These are phyloP conservation scores for Sicyos baderoa DNA, from an alignment of 306 rosid genomes.

Conservation along the genomic window DNA sequence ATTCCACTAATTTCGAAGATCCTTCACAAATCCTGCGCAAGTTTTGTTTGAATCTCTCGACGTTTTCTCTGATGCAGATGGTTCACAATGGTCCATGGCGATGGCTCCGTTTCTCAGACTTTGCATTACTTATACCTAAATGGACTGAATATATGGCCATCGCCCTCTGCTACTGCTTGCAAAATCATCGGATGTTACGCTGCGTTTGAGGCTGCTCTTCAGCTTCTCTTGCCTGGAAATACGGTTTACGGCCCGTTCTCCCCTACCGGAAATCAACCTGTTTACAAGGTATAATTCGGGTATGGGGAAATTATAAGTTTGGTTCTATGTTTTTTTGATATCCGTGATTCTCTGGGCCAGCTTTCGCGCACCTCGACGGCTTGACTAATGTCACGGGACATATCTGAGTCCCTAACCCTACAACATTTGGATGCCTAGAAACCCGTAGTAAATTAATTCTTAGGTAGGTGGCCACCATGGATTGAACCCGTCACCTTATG, in stretches of 20 bases:
- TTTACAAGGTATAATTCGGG: conserved; percentile 55
- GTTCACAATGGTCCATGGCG: conserved; percentile 82
- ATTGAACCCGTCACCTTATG: too few species aligned
- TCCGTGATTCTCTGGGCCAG: too few species aligned
- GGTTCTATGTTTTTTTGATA: too few species aligned
- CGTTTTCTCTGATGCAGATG: conserved; percentile 45
- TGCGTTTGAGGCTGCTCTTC: conserved; percentile 78
- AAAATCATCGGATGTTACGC: conserved; percentile 51
- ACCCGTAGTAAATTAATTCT: too few species aligned
- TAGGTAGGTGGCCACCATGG: too few species aligned
- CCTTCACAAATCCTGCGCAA: background rate
- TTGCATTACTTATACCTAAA: conserved; percentile 37
- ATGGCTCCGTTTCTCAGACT: conserved; percentile 58
- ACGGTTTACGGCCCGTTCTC: conserved; percentile 79
- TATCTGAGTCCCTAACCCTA: too few species aligned
- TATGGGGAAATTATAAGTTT: too few species aligned
- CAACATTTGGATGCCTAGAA: too few species aligned
- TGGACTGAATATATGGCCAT: conserved; percentile 58
- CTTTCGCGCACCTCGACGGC: too few species aligned
- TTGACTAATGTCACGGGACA: too few species aligned
- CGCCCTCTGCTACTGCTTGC: conserved; percentile 58
- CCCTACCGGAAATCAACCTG: conserved; percentile 72
- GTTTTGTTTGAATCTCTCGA: background rate
- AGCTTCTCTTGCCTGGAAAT: conserved; percentile 68
- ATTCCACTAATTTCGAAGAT: background rate